Evolutionary conservation across 805 yeast species (phyloP).

Genomic region (Grigorovia transvaalensis): DNA sequence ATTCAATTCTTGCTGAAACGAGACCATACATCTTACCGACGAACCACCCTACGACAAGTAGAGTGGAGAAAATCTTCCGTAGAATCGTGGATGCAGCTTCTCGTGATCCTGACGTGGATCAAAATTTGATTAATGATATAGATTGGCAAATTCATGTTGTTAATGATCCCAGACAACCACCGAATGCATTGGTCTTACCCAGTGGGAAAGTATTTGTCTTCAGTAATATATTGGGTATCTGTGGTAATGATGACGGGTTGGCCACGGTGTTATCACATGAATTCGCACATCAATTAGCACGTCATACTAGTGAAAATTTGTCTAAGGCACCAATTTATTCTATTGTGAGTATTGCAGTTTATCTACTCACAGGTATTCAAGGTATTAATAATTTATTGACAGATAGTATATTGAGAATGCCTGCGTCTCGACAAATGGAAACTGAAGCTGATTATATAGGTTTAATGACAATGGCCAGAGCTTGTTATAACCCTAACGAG

Average conservation of each 20-base stretch:
- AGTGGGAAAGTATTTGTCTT: conserved; percentile 93
- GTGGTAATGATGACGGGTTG: conserved; percentile 75
- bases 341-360: conserved; percentile 40
- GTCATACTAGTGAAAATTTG: conserved; percentile 79
- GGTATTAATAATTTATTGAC: conserved; percentile 42
- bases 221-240: conserved; percentile 64
- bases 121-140: conserved; percentile 21
- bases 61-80: conserved; percentile 53
- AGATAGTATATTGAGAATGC: conserved; percentile 54
- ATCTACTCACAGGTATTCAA: conserved; percentile 51
- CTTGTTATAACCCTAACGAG: conserved; percentile 73
- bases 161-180: conserved; percentile 60
- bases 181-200: conserved; percentile 94
- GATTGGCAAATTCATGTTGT: conserved; percentile 78
- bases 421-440: conserved; percentile 89
- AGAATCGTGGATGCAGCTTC: conserved; percentile 52
- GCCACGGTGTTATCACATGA: conserved; percentile 96
- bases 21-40: conserved; percentile 46
- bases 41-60: conserved; percentile 45
- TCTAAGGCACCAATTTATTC: conserved; percentile 68
- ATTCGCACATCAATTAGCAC: conserved; percentile 85
- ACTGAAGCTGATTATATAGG: conserved; percentile 95
- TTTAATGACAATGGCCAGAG: conserved; percentile 77
- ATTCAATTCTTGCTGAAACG: conserved; percentile 47
- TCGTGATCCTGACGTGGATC: conserved; percentile 30